Base-by-base conservation (phyloP, 116 monocot species). In the Trichopus zeylanicus region DNA sequence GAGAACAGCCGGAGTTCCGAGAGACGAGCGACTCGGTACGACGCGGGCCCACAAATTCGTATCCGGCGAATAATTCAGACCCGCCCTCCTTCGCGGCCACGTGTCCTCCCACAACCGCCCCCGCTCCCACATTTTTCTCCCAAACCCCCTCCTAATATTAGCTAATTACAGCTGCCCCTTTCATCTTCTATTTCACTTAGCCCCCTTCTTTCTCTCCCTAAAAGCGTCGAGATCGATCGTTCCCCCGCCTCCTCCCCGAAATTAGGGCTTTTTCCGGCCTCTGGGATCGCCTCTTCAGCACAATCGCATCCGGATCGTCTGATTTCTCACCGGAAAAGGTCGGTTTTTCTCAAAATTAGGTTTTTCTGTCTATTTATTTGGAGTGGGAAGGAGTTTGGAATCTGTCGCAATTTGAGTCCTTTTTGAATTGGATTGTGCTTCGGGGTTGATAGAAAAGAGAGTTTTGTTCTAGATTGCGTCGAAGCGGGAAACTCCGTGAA, bases 401-500 rank as follows among this genome's bases (percentile, higher is more conserved):
- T n/a, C n/a, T n/a, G n/a, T n/a, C n/a, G n/a, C n/a, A n/a, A n/a
- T n/a, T n/a, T n/a, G n/a, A n/a, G n/a, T n/a, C n/a, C n/a, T n/a
- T n/a, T n/a, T n/a, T n/a, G n/a, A n/a, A n/a, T n/a, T n/a, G n/a
- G n/a, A n/a, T n/a, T n/a, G n/a, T n/a, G n/a, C n/a, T n/a, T n/a
- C n/a, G n/a, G n/a, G n/a, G n/a, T n/a, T n/a, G n/a, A n/a, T n/a
- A n/a, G n/a, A n/a, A n/a, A n/a, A n/a, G n/a, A n/a, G n/a, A n/a
- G n/a, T n/a, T n/a, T n/a, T n/a, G n/a, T n/a, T n/a, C n/a, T n/a
- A n/a, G n/a, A 31, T 38, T 20, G 58, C 2, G 23, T 23, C 20
- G 8, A 9, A 31, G 7, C 58, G 37, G 23, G 34, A 58, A 60
- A 52, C 75, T 81, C n/a, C n/a, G 81, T 75, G 81, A 81, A 29